These are phyloP conservation scores for Debaryomycetaceae sp. DNA, from an alignment of 1,139 yeast genomes.

Conservation along the genomic window DNA sequence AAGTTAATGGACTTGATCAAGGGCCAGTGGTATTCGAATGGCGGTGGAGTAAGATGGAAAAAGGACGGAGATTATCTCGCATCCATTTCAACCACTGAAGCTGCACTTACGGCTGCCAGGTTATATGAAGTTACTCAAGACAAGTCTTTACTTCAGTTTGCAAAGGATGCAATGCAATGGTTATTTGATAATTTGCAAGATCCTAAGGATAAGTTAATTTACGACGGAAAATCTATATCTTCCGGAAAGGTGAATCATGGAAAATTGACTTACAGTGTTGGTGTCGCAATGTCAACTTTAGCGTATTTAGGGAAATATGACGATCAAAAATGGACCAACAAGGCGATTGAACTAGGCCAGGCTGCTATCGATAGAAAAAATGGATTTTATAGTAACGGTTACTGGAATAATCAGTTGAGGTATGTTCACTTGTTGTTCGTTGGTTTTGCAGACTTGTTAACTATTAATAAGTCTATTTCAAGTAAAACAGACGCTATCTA, in stretches of 20 bases:
- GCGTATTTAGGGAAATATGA: conserved; percentile 14
- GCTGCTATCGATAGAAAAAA: conserved; percentile 16
- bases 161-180: conserved; percentile 22
- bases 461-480: conserved; percentile 8
- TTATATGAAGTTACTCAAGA: conserved; percentile 19
- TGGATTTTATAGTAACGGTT: conserved; percentile 17
- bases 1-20: conserved; percentile 15
- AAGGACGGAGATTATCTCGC: conserved; percentile 24
- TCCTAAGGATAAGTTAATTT: conserved; percentile 21
- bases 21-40: conserved; percentile 15
- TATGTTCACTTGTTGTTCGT: conserved; percentile 18
- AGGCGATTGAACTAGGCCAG: conserved; percentile 15
- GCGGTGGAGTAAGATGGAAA: conserved; percentile 33
- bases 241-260: conserved; percentile 17
- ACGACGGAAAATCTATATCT: conserved; percentile 19
- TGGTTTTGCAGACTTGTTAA: conserved; percentile 20
- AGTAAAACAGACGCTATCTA: conserved; percentile 6
- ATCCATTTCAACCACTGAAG: conserved; percentile 33
- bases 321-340: conserved; percentile 12
- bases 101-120: conserved; percentile 30
- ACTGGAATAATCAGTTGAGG: conserved; percentile 16
- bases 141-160: conserved; percentile 16
- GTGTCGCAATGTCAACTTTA: conserved; percentile 22
- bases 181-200: conserved; percentile 21
- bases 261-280: conserved; percentile 25